These are phyloP conservation scores for Allomyces javanicus DNA, from an alignment of 192 early-diverging fungal species.

Conservation along the genomic window DNA sequence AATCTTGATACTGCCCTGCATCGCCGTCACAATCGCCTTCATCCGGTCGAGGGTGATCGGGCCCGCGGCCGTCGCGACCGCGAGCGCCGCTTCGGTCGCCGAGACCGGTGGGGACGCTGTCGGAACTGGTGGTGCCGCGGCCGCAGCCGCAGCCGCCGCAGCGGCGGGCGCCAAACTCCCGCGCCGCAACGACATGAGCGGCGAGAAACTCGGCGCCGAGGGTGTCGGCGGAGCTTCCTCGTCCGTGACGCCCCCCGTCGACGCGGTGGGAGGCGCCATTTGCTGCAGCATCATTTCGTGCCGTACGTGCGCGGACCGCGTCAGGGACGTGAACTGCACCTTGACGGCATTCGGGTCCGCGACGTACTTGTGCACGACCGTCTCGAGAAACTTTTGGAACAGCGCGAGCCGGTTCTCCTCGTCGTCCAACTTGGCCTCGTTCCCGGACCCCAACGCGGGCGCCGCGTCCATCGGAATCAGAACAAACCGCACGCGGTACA, in stretches of 20 bases:
- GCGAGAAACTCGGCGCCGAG: neutral
- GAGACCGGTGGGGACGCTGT: neutral
- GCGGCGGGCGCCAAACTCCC: slow-evolving; percentile 1
- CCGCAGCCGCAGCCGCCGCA: too few species aligned
- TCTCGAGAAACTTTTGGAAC: slow-evolving; percentile 71
- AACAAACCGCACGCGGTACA: slow-evolving; percentile 71
- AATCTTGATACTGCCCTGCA: slow-evolving; percentile 51
- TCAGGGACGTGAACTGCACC: neutral
- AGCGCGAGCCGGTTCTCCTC: slow-evolving; percentile 72
- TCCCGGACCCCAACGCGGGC: slow-evolving; percentile 24
- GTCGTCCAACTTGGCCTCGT: slow-evolving; percentile 45
- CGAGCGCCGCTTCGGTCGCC: slow-evolving; percentile 1
- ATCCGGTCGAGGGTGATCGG: slow-evolving; percentile 5
- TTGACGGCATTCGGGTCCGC: neutral
- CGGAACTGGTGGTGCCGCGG: too few species aligned
- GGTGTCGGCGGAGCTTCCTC: neutral
- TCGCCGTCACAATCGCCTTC: slow-evolving; percentile 17
- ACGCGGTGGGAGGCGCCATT: neutral
- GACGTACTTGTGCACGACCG: slow-evolving; percentile 33
- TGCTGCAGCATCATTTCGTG: slow-evolving; percentile 6
- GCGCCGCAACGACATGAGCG: neutral
- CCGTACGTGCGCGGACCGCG: neutral
- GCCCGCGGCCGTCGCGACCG: neutral
- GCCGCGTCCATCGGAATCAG: slow-evolving; percentile 61
- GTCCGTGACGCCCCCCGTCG: neutral